Evolutionary conservation across 2,329 filamentous ascomycete species (phyloP), one percentile per base, ranked within the genome.

Genomic region (Chrysoporthe puriensis): DNA sequence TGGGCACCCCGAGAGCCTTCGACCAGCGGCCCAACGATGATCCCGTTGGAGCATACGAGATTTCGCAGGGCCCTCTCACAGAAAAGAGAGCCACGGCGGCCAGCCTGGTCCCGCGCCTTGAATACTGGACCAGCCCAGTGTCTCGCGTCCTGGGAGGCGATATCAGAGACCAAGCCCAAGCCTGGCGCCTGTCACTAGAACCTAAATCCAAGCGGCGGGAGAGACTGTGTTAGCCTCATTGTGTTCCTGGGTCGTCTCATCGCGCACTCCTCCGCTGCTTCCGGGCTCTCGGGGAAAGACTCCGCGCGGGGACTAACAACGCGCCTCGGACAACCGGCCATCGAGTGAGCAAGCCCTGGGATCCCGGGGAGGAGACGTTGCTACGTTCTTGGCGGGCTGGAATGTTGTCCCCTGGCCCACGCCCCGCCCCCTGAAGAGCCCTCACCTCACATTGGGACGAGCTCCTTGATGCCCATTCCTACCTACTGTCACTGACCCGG

Each of bases 371-470:
- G 8, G 36, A 58, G 6, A 58, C 18, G 16, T n/a, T 43, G 11
- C 44, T 32, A 13, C 11, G 40, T 14, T 48, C 58, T 44, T 61
- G 21, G 58, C 42, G 26, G 34, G 58, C 58, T 46, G 21, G 14
- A 16, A 32, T 11, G 26, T 7, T 9, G 40, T 61, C 16, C 42
- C 43, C 43, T 61, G n/a, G 21, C 42, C 14, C 32, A 8, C 7
- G 57, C 58, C 58, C 58, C 58, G 58, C 58, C 43, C 58, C 58
- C 58, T 61, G 58, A 46, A 26, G n/a, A 48, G 42, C 14, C 18
- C n/a, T 34, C 9, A 52, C 18, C n/a, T 34, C 9, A 52, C 50
- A 9, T 52, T 52, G 40, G 40, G 40, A 26, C 43, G 58, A 21
- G 43, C n/a, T 36, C 36, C 57, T 43, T 59, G 57, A 42, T 59